Conservation (phyloP, 768 basidiomycete species). For the Mycena amicta region DNA sequence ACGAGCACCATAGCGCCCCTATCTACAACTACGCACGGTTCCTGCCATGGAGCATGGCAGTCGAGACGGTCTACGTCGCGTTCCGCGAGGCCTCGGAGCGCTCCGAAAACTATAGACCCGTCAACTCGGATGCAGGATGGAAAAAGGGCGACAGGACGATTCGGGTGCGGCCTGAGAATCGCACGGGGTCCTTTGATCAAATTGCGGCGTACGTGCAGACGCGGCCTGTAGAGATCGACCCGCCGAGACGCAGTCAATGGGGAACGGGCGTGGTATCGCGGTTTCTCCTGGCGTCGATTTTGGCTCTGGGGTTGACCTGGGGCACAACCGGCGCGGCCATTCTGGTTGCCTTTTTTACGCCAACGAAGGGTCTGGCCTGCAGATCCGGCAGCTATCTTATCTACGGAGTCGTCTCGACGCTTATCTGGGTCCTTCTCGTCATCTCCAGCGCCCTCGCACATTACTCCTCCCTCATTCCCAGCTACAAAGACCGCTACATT, state of each 20-base stretch:
- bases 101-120: slow-evolving; percentile 21
- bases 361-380: slow-evolving; percentile 34
- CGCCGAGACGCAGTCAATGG: slow-evolving; percentile 12
- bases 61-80: slow-evolving; percentile 25
- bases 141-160: slow-evolving; percentile 15
- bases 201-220: slow-evolving; percentile 14
- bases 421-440: slow-evolving; percentile 35
- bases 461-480: slow-evolving; percentile 21
- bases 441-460: slow-evolving; percentile 31
- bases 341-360: slow-evolving; percentile 25
- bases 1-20: slow-evolving; percentile 29
- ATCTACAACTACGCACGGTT: slow-evolving; percentile 36
- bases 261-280: slow-evolving; percentile 19
- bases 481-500: slow-evolving; percentile 12
- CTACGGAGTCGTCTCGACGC: slow-evolving; percentile 34
- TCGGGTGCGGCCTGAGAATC: slow-evolving; percentile 7
- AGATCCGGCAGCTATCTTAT: slow-evolving; percentile 34
- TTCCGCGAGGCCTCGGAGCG: slow-evolving; percentile 27
- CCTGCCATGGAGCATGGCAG: slow-evolving; percentile 31
- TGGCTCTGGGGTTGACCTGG: slow-evolving; percentile 25
- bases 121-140: slow-evolving; percentile 23
- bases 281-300: slow-evolving; percentile 22
- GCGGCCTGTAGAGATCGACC: neutral
- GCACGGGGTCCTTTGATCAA: slow-evolving; percentile 12
- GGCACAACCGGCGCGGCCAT: slow-evolving; percentile 26